Evolutionary conservation across 352 stramenopile species (phyloP), one percentile per base, ranked within the genome.

Genomic region (Phytophthora fragariaefolia): DNA sequence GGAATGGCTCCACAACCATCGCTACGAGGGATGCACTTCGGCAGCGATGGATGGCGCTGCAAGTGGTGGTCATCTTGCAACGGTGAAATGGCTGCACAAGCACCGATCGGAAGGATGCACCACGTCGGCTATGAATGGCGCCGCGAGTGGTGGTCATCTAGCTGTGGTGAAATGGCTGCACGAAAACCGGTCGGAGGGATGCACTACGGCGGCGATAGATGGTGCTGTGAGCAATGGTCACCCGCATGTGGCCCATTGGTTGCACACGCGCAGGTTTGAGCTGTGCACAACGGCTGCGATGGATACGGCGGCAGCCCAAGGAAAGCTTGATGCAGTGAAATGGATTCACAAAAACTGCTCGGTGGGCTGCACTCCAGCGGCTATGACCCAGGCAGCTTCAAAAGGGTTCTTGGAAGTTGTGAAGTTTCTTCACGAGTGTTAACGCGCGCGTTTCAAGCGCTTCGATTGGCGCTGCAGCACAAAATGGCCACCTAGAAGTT

Each of bases 201-300:
- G 60, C 43, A 67, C 49, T 4, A 26, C 6, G 1, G 48, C 28
- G 28, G 59, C 59, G 2, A 67, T 67, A 6, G 59, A 67, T 40
- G 1, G 24, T 13, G 49, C 59, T 9, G 59, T 48, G 7, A 26
- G 36, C 17, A 43, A 64, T 22, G 38, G 53, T 15, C 53, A 59
- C n/a, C 5, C 45, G 2, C 7, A 55, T 4, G n/a, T 70, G 3
- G 54, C 60, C 7, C 8, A 47, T 3, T 70, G 30, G 45, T 22
- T 70, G 18, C 47, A 70, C 28, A n/a, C 43, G 28, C 38, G 59
- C 17, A 47, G 62, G 13, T 28, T 13, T 4, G 54, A 70, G 28
- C 53, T 53, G 10, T 70, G 63, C 22, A 57, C 53, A 1, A 49
- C 46, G 3, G 48, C 27, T 12, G 62, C 62, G 12, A 70, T 70